phyloP scores from a whole-genome alignment of 2,329 filamentous ascomycete genomes.

The Fusarium tricinctum region DNA sequence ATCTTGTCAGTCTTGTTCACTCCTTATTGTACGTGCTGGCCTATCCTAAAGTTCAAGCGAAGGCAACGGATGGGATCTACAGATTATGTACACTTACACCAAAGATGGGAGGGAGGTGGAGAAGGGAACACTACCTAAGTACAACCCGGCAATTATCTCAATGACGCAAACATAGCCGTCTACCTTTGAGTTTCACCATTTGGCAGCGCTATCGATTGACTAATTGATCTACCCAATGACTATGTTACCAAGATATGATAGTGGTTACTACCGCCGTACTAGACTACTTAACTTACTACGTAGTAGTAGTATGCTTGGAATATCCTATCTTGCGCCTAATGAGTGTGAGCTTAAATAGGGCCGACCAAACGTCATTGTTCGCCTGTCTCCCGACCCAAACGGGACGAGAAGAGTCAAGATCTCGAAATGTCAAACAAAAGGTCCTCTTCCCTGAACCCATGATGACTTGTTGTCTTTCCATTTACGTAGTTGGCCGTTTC shows the following conservation, averaged over 20 bases:
- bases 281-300: too few relatives aligned
- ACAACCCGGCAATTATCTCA: neutral
- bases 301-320: neutral
- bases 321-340: neutral
- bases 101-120: slow-evolving; percentile 11
- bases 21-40: neutral
- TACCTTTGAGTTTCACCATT: neutral
- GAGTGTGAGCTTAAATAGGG: neutral
- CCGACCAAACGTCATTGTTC: slow-evolving; percentile 14
- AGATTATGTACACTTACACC: slow-evolving; percentile 4
- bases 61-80: neutral
- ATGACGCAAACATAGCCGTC: neutral
- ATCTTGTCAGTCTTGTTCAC: neutral
- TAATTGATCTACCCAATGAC: neutral
- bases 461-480: slow-evolving; percentile 16
- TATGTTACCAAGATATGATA: neutral
- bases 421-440: neutral
- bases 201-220: neutral
- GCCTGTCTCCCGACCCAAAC: neutral
- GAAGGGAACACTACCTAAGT: neutral
- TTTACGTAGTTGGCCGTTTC: slow-evolving; percentile 26
- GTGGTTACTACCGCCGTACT: neutral
- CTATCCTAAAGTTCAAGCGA: neutral
- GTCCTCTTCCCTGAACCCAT: slow-evolving; percentile 1
- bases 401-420: neutral